Conservation (phyloP, 805 yeast species). For the Starmerella apis region DNA sequence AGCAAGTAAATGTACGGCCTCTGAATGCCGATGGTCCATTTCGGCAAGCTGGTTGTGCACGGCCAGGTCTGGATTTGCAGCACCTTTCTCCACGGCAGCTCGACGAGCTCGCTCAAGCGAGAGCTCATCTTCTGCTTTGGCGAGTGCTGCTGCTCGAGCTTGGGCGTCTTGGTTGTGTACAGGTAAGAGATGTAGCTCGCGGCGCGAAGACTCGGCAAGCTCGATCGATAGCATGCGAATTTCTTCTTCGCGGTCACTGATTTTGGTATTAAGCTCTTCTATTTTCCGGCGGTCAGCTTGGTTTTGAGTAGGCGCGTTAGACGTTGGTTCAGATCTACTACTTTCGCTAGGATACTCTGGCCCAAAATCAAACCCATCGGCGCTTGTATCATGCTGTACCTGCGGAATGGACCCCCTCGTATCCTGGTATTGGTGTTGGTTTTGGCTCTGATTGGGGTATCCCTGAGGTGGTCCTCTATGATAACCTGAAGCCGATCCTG, state of each 20-base stretch:
- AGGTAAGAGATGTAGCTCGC: slow-evolving; percentile 29
- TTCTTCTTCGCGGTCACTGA: slow-evolving; percentile 28
- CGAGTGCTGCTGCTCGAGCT: slow-evolving; percentile 21
- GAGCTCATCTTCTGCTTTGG: slow-evolving; percentile 28
- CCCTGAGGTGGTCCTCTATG: not conserved
- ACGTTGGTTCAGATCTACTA: not conserved
- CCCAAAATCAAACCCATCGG: slow-evolving; percentile 18
- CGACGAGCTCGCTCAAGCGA: slow-evolving; percentile 31
- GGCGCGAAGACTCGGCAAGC: slow-evolving; percentile 33
- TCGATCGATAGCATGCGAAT: slow-evolving; percentile 31
- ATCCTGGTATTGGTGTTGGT: not conserved
- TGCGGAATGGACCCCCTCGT: not conserved
- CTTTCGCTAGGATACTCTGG: not conserved
- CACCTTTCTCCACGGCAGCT: slow-evolving; percentile 23
- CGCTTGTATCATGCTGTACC: not conserved
- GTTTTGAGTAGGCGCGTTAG: not conserved
- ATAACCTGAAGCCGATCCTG: not conserved
- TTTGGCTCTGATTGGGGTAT: not conserved
- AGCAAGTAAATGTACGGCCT: slow-evolving; percentile 28
- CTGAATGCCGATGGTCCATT: slow-evolving; percentile 27
- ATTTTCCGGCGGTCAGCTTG: slow-evolving; percentile 1
- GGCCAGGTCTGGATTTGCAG: slow-evolving; percentile 6
- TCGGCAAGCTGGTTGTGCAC: slow-evolving; percentile 22
- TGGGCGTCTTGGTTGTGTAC: not conserved
- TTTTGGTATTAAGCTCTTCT: slow-evolving; percentile 20